Percentiles rank a stretch among this genome's conserved stretches.
These are phyloP conservation scores for Verticillium tricorpus DNA, from an alignment of 2,329 filamentous ascomycete species.

Conservation along the genomic window DNA sequence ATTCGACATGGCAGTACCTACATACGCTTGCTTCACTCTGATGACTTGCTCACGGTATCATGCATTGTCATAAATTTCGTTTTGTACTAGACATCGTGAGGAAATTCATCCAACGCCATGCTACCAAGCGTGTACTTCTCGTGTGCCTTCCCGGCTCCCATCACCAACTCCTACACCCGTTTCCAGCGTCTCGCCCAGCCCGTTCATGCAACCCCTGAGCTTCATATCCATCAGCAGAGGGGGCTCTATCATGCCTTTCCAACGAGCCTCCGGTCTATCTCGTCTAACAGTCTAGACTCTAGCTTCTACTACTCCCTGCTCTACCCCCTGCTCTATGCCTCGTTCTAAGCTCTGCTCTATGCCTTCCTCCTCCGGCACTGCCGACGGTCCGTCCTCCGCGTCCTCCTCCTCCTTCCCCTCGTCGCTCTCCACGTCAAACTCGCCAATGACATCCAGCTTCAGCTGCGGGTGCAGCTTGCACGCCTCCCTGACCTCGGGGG, in stretches of 20 bases:
- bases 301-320: neutral
- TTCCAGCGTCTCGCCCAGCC: too few species aligned
- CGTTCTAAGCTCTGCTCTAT: neutral
- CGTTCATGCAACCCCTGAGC: neutral
- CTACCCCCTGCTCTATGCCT: neutral
- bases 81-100: neutral
- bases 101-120: neutral
- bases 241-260: neutral
- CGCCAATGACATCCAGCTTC: slow-evolving; percentile 26
- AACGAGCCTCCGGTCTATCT: neutral
- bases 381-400: neutral
- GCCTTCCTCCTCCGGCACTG: neutral
- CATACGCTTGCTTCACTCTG: too few species aligned
- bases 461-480: slow-evolving; percentile 26
- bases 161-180: too few species aligned
- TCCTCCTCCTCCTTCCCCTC: neutral
- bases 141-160: neutral
- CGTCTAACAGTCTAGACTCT: neutral
- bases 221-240: neutral
- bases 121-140: neutral
- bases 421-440: slow-evolving; percentile 14
- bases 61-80: neutral
- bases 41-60: too few species aligned
- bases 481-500: slow-evolving; percentile 27
- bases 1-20: neutral